Conservation (phyloP, 2,329 filamentous ascomycete genomes). For the Pseudocercospora fijiensis region DNA sequence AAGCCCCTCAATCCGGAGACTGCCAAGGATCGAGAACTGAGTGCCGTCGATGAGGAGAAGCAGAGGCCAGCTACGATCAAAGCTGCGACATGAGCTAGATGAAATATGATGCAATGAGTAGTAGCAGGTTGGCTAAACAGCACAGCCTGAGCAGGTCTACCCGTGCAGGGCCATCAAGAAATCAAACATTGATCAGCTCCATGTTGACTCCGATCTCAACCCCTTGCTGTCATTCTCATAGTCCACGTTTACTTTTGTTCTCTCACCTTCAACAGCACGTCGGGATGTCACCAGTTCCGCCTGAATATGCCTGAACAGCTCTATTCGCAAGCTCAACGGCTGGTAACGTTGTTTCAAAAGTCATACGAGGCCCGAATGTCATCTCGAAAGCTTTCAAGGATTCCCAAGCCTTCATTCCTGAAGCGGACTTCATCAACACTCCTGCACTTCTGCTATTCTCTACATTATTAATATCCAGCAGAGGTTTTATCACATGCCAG, state of each 20-base stretch:
- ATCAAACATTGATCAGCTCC: not conserved
- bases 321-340: not conserved
- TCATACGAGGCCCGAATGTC: not conserved
- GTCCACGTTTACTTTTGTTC: not conserved
- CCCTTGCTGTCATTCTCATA: not conserved
- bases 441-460: not conserved
- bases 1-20: slow-evolving; percentile 41
- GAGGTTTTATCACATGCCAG: not conserved
- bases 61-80: not conserved
- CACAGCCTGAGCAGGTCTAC: not conserved
- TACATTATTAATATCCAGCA: not conserved
- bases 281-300: not conserved
- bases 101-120: not conserved
- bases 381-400: not conserved
- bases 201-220: not conserved
- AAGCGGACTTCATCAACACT: not conserved
- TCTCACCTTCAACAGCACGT: not conserved
- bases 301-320: not conserved
- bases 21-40: slow-evolving; percentile 3
- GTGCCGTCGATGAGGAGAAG: slow-evolving; percentile 1
- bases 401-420: not conserved
- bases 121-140: not conserved
- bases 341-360: not conserved
- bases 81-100: not conserved
- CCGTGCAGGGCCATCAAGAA: not conserved